Base-by-base conservation (phyloP, 1,139 yeast species). In the Pichia sorboxylosa region DNA sequence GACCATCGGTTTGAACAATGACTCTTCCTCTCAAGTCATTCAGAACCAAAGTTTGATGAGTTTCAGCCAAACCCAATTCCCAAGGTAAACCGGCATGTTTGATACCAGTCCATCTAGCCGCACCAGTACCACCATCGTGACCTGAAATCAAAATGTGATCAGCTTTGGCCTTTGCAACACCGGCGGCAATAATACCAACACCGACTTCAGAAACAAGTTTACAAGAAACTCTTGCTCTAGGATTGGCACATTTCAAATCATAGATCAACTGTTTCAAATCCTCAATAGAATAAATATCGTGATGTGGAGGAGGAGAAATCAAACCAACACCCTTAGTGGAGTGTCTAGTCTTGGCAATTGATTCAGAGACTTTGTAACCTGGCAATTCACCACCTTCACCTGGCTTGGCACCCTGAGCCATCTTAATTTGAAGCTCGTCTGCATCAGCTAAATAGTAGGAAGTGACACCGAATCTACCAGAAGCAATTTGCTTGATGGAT, bases 341-440 rank as follows among this genome's bases (percentile, higher is more conserved):
- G 57, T 87, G 96, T 63, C 98, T 76, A 4, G 97, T 87, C 60
- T 81, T 84, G 35, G 94, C 98, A 62, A 90, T 90, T 32, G 73
- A 73, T 35, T 69, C 73, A 26, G 92, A 73, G 30, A 90, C 97
- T 61, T 90, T 90, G 63, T 82, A 81, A 40, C 95, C 96, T 28
- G 97, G 96, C 47, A 90, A 67, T 59, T 90, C 97, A 70, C 98
- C 98, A 67, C 98, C 98, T 65, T 90, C 97, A 66, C 97, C 98
- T 8, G 97, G 97, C 61, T 90, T 90, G 36, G 98, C 98, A 61
- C 98, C 97, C 62, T 90, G 98, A 8, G 98, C 97, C 92, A 90
- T 85, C 63, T 90, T 90, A 57, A 90, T 90, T 62, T 90, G 98
- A 44, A 90, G 73, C 63, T 90, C 97, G 53, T 90, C 97, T 28